A percentile compares a stretch with the other conserved stretches of the same genome.
Evolutionary conservation across 345 rosid genomes (phyloP).

Genomic region (Lepidium didymum): DNA sequence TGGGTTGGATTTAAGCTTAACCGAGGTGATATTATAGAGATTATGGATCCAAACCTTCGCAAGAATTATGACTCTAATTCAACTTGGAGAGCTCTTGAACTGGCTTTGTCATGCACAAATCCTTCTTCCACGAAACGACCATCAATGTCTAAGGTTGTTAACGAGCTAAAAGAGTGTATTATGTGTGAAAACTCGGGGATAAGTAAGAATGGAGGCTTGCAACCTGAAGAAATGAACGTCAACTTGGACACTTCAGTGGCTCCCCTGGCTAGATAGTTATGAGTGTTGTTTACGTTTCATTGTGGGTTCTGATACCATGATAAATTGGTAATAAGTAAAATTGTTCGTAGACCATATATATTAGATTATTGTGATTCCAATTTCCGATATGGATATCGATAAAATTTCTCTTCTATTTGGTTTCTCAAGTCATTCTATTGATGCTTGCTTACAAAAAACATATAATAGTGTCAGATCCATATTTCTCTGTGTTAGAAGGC

Average conservation of each 20-base stretch:
- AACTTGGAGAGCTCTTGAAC: conserved; percentile 5
- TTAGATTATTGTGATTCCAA: no score
- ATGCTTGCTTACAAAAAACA: no score
- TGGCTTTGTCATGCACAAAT: not conserved
- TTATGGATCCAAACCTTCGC: not conserved
- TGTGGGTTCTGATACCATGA: no score
- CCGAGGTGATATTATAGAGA: not conserved
- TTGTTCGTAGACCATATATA: no score
- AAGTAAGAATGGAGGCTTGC: not conserved
- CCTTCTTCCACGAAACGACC: not conserved
- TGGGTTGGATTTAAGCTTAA: not conserved
- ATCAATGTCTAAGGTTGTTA: not conserved
- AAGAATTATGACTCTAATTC: not conserved
- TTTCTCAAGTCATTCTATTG: not conserved
- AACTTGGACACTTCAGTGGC: not conserved
- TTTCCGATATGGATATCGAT: no score
- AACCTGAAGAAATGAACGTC: not conserved
- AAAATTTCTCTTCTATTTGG: not conserved
- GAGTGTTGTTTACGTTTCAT: not conserved
- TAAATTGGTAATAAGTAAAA: no score
- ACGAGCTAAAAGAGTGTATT: not conserved
- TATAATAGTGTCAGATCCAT: no score
- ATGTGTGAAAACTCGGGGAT: not conserved
- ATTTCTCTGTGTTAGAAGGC: no score
- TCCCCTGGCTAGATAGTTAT: not conserved